These are phyloP conservation scores for Talaromyces marneffei DNA, from an alignment of 2,329 filamentous ascomycete species.

Conservation along the genomic window DNA sequence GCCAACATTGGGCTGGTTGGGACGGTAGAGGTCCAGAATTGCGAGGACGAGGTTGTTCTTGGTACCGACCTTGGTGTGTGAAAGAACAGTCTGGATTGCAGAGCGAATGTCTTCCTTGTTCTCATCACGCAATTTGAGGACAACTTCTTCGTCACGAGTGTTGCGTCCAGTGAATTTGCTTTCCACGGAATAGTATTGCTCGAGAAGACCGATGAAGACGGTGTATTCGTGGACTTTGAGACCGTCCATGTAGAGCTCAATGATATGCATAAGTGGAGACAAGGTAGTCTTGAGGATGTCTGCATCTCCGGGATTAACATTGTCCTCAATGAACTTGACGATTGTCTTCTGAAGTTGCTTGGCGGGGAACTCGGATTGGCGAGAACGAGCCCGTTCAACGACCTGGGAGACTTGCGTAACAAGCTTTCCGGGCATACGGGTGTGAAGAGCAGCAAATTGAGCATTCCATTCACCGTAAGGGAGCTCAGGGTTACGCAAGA, in stretches of 20 bases:
- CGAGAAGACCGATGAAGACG: constrained; percentile 72
- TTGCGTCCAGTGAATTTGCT: constrained; percentile 79
- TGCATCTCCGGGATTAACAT: constrained; percentile 66
- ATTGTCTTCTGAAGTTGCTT: constrained; percentile 81
- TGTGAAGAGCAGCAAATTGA: constrained; percentile 92
- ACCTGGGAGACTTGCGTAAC: constrained; percentile 76
- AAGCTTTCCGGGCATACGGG: constrained; percentile 92
- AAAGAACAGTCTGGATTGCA: constrained; percentile 84
- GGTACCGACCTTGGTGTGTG: constrained; percentile 82
- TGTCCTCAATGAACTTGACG: constrained; percentile 82
- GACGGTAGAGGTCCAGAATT: constrained; percentile 87
- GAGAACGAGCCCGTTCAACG: constrained; percentile 72
- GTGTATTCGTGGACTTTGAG: constrained; percentile 84
- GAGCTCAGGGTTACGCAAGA: constrained; percentile 81
- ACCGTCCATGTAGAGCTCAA: constrained; percentile 76
- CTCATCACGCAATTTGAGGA: constrained; percentile 88
- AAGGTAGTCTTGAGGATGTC: constrained; percentile 68
- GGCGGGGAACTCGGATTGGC: constrained; percentile 83
- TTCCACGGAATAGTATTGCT: constrained; percentile 78
- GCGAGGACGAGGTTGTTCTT: constrained; percentile 94
- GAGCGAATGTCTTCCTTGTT: constrained; percentile 86
- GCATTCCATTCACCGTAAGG: constrained; percentile 96
- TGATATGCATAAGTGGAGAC: constrained; percentile 68
- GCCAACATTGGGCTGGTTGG: constrained; percentile 84
- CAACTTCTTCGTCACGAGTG: constrained; percentile 84